A percentile compares a stretch with the other conserved stretches of the same genome.
phyloP scores from a whole-genome alignment of 352 stramenopile species.

The Globisporangium camurandrum region DNA sequence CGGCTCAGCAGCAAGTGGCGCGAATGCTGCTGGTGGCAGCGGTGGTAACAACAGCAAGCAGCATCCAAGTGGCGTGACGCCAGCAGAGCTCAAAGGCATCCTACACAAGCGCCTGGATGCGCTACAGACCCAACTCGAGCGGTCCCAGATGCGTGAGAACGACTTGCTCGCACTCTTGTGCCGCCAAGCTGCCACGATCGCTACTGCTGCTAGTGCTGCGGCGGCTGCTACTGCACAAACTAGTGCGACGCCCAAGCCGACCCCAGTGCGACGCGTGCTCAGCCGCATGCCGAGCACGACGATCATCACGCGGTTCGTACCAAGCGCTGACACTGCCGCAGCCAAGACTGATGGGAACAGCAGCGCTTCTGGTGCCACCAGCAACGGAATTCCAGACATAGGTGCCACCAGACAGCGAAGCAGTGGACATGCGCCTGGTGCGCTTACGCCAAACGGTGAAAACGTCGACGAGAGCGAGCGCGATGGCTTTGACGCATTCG shows the following conservation, averaged over 20 bases:
- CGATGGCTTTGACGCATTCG: constrained; percentile 11
- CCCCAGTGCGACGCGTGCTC: constrained; percentile 31
- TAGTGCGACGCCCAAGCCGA: constrained; percentile 8
- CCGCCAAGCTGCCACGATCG: constrained; percentile 9
- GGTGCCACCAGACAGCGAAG: neutral
- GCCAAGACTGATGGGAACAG: too few relatives aligned
- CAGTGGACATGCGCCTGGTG: neutral
- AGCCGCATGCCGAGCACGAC: constrained; percentile 63
- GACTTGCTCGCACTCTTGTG: constrained; percentile 34
- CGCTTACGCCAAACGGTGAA: neutral
- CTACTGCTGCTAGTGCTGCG: too few relatives aligned
- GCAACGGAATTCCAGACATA: neutral
- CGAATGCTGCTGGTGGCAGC: neutral
- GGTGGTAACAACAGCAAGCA: neutral
- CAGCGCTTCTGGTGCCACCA: too few relatives aligned
- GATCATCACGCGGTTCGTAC: constrained; percentile 35
- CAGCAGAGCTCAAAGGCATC: constrained; percentile 27
- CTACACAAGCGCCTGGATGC: constrained; percentile 41
- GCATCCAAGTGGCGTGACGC: constrained; percentile 8
- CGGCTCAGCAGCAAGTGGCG: neutral
- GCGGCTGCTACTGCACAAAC: neutral
- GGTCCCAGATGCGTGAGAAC: constrained; percentile 63
- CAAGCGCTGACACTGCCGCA: constrained; percentile 13
- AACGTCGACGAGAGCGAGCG: neutral
- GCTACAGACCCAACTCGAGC: constrained; percentile 37